Evolutionary conservation across 2,329 filamentous ascomycete species (phyloP).

Genomic region (Trichoderma polysporum): DNA sequence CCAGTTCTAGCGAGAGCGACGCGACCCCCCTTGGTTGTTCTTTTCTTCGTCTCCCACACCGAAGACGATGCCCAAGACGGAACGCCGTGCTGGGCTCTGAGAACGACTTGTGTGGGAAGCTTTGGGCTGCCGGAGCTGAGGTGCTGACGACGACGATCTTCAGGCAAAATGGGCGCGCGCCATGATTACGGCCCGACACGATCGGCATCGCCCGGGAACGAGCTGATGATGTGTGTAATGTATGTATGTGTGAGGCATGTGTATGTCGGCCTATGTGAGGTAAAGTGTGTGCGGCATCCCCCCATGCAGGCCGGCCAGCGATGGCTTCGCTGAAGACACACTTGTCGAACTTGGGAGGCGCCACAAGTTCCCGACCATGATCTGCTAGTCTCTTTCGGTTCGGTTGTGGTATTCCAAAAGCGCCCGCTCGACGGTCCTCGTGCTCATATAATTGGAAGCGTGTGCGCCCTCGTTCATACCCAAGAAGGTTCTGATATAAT

Average conservation of each 20-base stretch:
- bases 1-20: background rate
- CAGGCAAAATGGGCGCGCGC: conserved; percentile 18
- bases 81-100: too few species aligned
- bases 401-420: too few species aligned
- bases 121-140: background rate
- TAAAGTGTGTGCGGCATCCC: conserved; percentile 4
- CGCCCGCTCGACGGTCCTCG: conserved; percentile 9
- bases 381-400: background rate
- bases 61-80: background rate
- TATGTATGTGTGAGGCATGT: background rate
- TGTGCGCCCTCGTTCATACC: background rate
- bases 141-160: conserved; percentile 8
- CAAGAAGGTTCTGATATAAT: background rate
- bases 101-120: background rate
- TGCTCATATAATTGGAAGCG: background rate
- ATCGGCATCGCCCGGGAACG: conserved; percentile 14
- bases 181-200: conserved; percentile 18
- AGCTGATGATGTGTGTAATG: conserved; percentile 11
- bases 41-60: conserved; percentile 4
- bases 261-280: background rate
- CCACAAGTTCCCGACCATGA: background rate
- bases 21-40: background rate
- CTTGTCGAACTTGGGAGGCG: background rate
- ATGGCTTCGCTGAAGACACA: background rate
- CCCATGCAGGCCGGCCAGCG: conserved; percentile 6